Evolutionary conservation across 768 basidiomycete species (phyloP), one percentile per base, ranked within the genome.

Genomic region (Termitomyces titanicus): DNA sequence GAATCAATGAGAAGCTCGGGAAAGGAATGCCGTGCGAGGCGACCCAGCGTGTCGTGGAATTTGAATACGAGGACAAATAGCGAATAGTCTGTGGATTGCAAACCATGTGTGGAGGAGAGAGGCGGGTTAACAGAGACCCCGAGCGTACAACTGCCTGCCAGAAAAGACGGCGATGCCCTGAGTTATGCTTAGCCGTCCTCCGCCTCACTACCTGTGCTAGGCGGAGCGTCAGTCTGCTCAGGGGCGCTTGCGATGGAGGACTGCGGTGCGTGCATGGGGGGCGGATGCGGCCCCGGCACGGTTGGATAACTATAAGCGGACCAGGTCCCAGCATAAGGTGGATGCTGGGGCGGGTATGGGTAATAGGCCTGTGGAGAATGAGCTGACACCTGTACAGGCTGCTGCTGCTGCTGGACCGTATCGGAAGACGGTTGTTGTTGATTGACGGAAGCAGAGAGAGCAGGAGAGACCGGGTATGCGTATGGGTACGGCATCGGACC

Each of bases 111-210:
- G 51, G 35, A 51, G 59, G 57, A 54, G 25, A 27, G 11, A 60
- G 56, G 56, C 59, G 39, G 59, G 59, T 61, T 61, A 43, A 11
- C 58, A 60, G 59, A 57, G 56, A 61, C 56, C 59, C 56, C 59
- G 55, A 61, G 56, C 24, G 56, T 61, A 61, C 56, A 52, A 55
- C 59, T 57, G 59, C 59, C 56, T 49, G 56, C 59, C 56, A 52
- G 35, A 33, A 29, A n/a, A 24, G 15, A 20, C 13, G 34, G 12
- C 2, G 34, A 38, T 13, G 17, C 27, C 43, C 17, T 31, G 24
- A 45, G 15, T 11, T 12, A 17, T 11, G 4, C 3, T 49, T 22
- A 57, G 29, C 56, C 53, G 10, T 38, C 57, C 34, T n/a, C 53
- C 17, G 45, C 35, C n/a, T 58, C 40, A 10, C 50, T 45, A 31